Evolutionary conservation across 108 stramenopile species (phyloP).

Genomic region (Stephanodiscus triporus): DNA sequence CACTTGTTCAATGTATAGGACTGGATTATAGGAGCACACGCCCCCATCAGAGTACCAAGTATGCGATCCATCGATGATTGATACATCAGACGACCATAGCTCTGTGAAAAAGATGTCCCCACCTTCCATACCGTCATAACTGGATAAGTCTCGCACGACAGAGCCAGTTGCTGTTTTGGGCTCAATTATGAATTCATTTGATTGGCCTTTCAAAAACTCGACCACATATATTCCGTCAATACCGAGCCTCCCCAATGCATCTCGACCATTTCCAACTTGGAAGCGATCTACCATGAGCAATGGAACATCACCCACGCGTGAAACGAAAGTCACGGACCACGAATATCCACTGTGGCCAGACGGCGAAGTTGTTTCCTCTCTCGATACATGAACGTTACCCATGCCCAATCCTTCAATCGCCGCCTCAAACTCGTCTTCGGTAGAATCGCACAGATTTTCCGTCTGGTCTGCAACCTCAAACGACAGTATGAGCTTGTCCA

Average conservation of each 20-base stretch:
- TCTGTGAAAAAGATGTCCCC: slow-evolving; percentile 84
- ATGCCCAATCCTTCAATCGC: slow-evolving; percentile 40
- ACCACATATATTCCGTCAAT: slow-evolving; percentile 28
- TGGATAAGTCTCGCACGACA: slow-evolving; percentile 62
- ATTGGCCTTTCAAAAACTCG: slow-evolving; percentile 71
- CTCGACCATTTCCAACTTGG: slow-evolving; percentile 49
- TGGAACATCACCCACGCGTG: slow-evolving; percentile 66
- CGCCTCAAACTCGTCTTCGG: slow-evolving; percentile 39
- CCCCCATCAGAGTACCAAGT: slow-evolving; percentile 57
- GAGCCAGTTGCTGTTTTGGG: slow-evolving; percentile 79
- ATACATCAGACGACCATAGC: slow-evolving; percentile 57
- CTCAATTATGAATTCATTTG: slow-evolving; percentile 84
- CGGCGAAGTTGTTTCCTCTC: slow-evolving; percentile 34
- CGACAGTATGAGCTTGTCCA: slow-evolving; percentile 36
- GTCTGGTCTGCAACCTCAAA: slow-evolving; percentile 39
- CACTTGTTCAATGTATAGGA: slow-evolving; percentile 64
- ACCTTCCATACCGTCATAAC: slow-evolving; percentile 65
- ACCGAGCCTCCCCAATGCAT: slow-evolving; percentile 42
- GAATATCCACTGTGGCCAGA: slow-evolving; percentile 47
- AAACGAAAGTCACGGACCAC: slow-evolving; percentile 76
- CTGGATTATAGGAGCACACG: slow-evolving; percentile 59
- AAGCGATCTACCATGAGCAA: slow-evolving; percentile 36
- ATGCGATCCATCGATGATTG: slow-evolving; percentile 49
- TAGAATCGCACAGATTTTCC: slow-evolving; percentile 51
- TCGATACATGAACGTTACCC: slow-evolving; percentile 65